Percentiles rank a stretch among this genome's conserved stretches.
phyloP scores from a whole-genome alignment of 768 basidiomycete genomes.

The Neoboletus brunneissimus region DNA sequence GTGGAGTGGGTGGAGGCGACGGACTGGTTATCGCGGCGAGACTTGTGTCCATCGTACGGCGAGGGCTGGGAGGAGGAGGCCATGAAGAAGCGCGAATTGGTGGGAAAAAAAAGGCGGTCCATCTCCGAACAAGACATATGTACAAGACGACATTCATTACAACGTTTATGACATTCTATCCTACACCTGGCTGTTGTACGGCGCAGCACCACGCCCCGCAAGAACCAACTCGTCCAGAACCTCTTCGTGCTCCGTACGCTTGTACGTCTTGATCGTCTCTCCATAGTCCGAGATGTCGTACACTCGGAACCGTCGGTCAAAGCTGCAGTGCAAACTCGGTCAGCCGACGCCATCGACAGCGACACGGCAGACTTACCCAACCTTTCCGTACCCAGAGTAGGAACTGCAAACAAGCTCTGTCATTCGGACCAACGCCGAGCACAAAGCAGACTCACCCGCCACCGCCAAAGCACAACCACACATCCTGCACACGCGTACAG shows the following conservation, averaged over 20 bases:
- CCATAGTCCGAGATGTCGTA: slow-evolving; percentile 88
- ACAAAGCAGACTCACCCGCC: slow-evolving; percentile 56
- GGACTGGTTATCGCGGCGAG: slow-evolving; percentile 54
- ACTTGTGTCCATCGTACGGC: slow-evolving; percentile 36
- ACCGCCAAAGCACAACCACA: slow-evolving; percentile 92
- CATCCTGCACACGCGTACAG: slow-evolving; percentile 77
- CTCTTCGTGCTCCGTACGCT: slow-evolving; percentile 70
- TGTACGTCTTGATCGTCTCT: slow-evolving; percentile 88
- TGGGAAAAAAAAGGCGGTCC: slow-evolving; percentile 9
- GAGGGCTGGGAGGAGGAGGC: slow-evolving; percentile 22
- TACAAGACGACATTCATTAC: not conserved
- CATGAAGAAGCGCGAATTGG: slow-evolving; percentile 12
- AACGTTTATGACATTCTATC: not conserved
- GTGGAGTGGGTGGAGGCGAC: slow-evolving; percentile 47
- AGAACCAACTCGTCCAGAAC: slow-evolving; percentile 64
- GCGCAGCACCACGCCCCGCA: slow-evolving; percentile 47
- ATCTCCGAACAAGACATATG: not conserved
- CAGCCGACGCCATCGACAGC: not conserved
- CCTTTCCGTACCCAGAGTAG: slow-evolving; percentile 77
- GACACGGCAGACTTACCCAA: slow-evolving; percentile 51
- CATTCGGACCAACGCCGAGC: not conserved
- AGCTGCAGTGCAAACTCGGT: slow-evolving; percentile 40
- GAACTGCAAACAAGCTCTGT: slow-evolving; percentile 43
- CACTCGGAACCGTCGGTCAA: slow-evolving; percentile 88
- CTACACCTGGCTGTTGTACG: slow-evolving; percentile 21